Evolutionary conservation across 2,329 filamentous ascomycete species (phyloP), one percentile per base, ranked within the genome.

Genomic region (Coniochaeta prunicola): DNA sequence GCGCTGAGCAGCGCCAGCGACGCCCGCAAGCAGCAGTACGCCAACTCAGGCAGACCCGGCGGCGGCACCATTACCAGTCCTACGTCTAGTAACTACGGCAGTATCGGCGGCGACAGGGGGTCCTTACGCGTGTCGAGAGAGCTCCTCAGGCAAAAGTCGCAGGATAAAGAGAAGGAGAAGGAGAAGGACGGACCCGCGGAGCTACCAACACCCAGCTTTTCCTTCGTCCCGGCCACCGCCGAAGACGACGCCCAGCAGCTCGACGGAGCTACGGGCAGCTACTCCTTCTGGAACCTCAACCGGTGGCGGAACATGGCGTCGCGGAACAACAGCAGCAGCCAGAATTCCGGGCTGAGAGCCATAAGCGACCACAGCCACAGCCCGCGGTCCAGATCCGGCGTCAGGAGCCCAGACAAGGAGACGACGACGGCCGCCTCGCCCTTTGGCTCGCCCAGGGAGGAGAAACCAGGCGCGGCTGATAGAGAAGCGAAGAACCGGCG

Each of bases 261-360:
- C 0, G 77, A 80, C 55, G 59, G 72, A 1, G 72, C 63, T 26
- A 77, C 74, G 1, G 72, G 74, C 5, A 74, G 71, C 54, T 76
- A 75, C 54, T 75, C 76, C 10, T 86, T 86, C 66, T 86, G 83
- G 83, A 85, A 82, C 60, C 66, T 83, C 21, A 77, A 76, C 36
- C 75, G 79, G 24, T 85, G 82, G 83, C 77, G 75, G 56, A 73
- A 74, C 5, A 71, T 78, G 3, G 69, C 76, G 3, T 68, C 69
- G 0, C 5, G 48, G 17, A 64, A 75, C 15, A 70, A 50, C 19
- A 28, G 31, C 45, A 21, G 40, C 38, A 31, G 45, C 28, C 36
- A 28, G 8, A 24, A 4, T 19, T 24, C 40, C 10, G 48, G 48
- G n/a, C 26, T 30, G 26, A 30, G 26, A 15, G 30, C 26, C 2